Percentiles rank a stretch among this genome's conserved stretches.
phyloP scores from a whole-genome alignment of 305 asterid species.

The Nicotiana rustica region DNA sequence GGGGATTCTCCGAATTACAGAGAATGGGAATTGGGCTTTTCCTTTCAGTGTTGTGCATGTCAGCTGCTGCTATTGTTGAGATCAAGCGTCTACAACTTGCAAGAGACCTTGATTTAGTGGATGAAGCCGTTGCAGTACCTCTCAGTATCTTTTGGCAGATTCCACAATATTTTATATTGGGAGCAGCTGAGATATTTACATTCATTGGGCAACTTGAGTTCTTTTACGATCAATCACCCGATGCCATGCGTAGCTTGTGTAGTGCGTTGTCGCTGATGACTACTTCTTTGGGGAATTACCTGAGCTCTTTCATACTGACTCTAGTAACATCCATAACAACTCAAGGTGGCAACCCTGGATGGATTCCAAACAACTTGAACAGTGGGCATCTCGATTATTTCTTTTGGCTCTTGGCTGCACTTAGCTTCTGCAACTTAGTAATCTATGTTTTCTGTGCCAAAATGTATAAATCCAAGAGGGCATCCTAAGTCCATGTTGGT shows the following conservation, averaged over 20 bases:
- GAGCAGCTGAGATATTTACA: conserved; percentile 91
- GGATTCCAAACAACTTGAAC: conserved; percentile 94
- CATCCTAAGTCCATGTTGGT: conserved; percentile 46
- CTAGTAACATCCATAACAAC: conserved; percentile 75
- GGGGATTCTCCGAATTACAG: conserved; percentile 84
- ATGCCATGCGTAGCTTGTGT: conserved; percentile 95
- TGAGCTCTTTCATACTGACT: conserved; percentile 86
- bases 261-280: conserved; percentile 78
- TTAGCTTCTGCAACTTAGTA: conserved; percentile 78
- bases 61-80: conserved; percentile 89
- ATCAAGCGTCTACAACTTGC: conserved; percentile 64
- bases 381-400: conserved; percentile 83
- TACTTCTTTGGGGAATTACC: conserved; percentile 74
- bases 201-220: conserved; percentile 90
- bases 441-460: conserved; percentile 75
- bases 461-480: conserved; percentile 71
- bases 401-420: conserved; percentile 88
- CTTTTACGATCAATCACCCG: conserved; percentile 91
- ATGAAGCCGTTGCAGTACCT: conserved; percentile 66
- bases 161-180: conserved; percentile 84
- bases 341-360: conserved; percentile 71
- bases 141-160: conserved; percentile 84
- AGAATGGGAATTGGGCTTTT: conserved; percentile 92
- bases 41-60: conserved; percentile 77
- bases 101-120: conserved; percentile 55